These are phyloP conservation scores for Boletus huronensis DNA, from an alignment of 768 basidiomycete species.

Conservation along the genomic window DNA sequence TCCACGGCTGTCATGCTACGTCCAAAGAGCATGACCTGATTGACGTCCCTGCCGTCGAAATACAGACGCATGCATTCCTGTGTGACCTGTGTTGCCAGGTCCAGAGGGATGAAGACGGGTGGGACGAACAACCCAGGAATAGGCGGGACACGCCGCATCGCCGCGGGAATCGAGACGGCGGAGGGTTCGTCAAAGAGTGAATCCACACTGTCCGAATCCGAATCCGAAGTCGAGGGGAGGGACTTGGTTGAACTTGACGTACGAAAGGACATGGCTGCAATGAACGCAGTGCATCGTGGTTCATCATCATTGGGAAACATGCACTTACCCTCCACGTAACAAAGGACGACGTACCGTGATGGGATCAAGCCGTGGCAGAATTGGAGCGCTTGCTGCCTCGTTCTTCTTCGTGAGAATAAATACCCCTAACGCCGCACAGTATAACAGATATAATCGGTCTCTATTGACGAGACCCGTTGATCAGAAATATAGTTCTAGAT, in stretches of 20 bases:
- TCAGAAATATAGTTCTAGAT: background rate
- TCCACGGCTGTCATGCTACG: conserved; percentile 29
- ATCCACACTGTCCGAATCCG: conserved; percentile 31
- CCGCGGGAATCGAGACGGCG: conserved; percentile 14
- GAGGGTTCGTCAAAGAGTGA: conserved; percentile 51
- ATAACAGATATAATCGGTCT: background rate
- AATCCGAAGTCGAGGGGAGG: conserved; percentile 2
- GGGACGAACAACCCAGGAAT: conserved; percentile 68
- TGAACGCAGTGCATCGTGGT: background rate
- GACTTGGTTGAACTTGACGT: background rate
- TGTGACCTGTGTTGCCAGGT: conserved; percentile 47
- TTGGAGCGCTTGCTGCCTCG: background rate
- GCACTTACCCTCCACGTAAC: conserved; percentile 8
- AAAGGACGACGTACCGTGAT: background rate
- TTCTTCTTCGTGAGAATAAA: conserved; percentile 21
- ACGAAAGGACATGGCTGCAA: conserved; percentile 10
- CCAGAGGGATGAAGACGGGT: conserved; percentile 44
- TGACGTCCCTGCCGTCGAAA: conserved; percentile 47
- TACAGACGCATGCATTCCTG: conserved; percentile 55
- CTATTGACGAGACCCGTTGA: background rate
- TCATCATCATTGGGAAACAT: background rate
- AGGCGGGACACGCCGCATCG: conserved; percentile 42
- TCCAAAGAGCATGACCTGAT: conserved; percentile 89
- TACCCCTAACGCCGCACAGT: conserved; percentile 1
- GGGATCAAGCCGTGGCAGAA: background rate